Base-by-base conservation (phyloP, 1,284 basidiomycete genomes). In the Rhodotorula sp. region DNA sequence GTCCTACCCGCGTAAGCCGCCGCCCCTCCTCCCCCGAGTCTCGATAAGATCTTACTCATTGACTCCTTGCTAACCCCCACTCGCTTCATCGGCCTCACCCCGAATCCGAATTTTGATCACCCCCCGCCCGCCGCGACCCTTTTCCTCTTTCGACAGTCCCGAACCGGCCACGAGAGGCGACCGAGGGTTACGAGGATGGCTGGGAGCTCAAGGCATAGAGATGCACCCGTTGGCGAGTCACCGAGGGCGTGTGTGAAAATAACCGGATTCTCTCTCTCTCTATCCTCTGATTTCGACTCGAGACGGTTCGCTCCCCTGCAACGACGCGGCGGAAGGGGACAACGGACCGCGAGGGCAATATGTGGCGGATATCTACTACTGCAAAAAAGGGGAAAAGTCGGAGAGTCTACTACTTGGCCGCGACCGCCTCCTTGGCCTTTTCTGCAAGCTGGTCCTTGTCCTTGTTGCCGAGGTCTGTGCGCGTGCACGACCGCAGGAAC, bases 1-100 rank as follows among this genome's bases (percentile, higher is more conserved):
- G 19, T 87, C 90, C 43, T 97, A 91, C 82, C 94, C 94, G 77
- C 80, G 94, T 97, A 28, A 28, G 28, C 28, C 28, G 28, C 28
- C 28, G 28, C 28, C 28, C 28, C 28, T 28, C 28, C 28, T 28
- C 28, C 28, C 28, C 28, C 28, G 28, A 28, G 28, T 28, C 28
- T 28, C 28, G 28, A 28, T 28, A 28, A 28, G 28, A 28, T 28
- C 28, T 28, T 28, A 28, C 28, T 28, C 28, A 28, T 28, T 28
- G 34, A 34, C 34, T 34, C 34, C 34, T 34, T 34, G 34, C 34
- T 34, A 34, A 34, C 5, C 34, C 34, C 34, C 34, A 34, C 34
- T 34, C 34, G 34, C 34, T 34, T 34, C 34, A 34, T 34, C 34
- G 34, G 34, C 34, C 34, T 6, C 34, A 4, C 34, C 34, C 34